Conservation (phyloP, 805 yeast species). For the Zygosaccharomyces rouxii region DNA sequence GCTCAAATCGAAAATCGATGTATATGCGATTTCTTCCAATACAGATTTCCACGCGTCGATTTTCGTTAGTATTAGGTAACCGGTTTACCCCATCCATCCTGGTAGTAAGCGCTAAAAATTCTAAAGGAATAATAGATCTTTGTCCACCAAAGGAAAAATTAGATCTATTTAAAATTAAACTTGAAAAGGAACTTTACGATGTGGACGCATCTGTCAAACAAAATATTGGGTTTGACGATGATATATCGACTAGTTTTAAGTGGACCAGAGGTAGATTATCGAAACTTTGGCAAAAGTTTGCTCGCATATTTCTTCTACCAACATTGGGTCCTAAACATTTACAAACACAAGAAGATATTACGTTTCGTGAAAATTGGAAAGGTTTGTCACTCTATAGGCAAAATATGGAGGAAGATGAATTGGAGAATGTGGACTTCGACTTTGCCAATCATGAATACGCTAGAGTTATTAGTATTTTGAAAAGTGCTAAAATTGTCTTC, state of each 20-base stretch:
- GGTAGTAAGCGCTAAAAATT: constrained; percentile 54
- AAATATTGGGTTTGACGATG: constrained; percentile 58
- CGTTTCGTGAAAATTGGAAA: constrained; percentile 51
- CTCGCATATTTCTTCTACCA: constrained; percentile 11
- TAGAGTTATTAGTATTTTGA: constrained; percentile 63
- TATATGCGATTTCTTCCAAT: constrained; percentile 54
- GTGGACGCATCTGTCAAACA: constrained; percentile 62
- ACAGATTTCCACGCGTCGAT: constrained; percentile 52
- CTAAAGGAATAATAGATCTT: constrained; percentile 53
- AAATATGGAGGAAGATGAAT: constrained; percentile 37
- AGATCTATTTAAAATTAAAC: constrained; percentile 53
- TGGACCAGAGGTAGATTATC: constrained; percentile 19
- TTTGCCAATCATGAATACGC: constrained; percentile 67
- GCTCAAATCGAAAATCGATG: constrained; percentile 13
- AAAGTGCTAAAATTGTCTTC: constrained; percentile 51
- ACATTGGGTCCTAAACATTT: background rate
- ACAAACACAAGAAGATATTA: constrained; percentile 14
- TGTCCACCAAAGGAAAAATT: constrained; percentile 43
- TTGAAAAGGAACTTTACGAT: constrained; percentile 44
- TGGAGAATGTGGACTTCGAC: constrained; percentile 34
- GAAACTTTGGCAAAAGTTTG: constrained; percentile 24
- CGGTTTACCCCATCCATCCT: constrained; percentile 67
- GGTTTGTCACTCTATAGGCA: constrained; percentile 65
- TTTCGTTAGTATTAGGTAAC: constrained; percentile 79
- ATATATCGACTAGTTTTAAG: constrained; percentile 23